These are phyloP conservation scores for Fonsecaea pugnacius DNA, from an alignment of 2,329 filamentous ascomycete genomes.

Conservation along the genomic window DNA sequence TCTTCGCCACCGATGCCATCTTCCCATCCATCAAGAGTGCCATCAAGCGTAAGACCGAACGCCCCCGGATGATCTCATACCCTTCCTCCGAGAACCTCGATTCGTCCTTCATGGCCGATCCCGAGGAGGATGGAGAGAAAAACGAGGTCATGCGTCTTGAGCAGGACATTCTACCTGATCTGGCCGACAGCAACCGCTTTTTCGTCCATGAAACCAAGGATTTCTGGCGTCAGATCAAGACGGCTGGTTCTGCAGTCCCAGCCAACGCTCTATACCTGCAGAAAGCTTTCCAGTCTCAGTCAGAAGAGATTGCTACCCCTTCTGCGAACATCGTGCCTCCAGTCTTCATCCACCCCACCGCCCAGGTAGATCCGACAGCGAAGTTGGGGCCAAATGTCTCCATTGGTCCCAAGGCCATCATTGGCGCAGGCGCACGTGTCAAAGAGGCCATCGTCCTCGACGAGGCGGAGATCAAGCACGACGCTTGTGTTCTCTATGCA, in stretches of 20 bases:
- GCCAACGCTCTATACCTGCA: slow-evolving; percentile 96
- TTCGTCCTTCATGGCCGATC: slow-evolving; percentile 66
- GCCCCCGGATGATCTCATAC: slow-evolving; percentile 90
- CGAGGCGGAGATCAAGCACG: slow-evolving; percentile 93
- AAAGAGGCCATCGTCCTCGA: slow-evolving; percentile 97
- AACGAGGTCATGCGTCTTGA: slow-evolving; percentile 91
- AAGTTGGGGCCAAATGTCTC: slow-evolving; percentile 98
- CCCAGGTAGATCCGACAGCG: slow-evolving; percentile 87
- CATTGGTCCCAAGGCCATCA: slow-evolving; percentile 81
- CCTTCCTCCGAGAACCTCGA: slow-evolving; percentile 94
- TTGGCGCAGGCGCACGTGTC: slow-evolving; percentile 86
- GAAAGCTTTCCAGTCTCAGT: slow-evolving; percentile 83
- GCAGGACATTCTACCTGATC: slow-evolving; percentile 93
- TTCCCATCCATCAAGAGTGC: slow-evolving; percentile 93
- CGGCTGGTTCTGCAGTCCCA: slow-evolving; percentile 92
- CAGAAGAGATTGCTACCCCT: slow-evolving; percentile 78
- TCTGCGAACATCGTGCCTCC: slow-evolving; percentile 87
- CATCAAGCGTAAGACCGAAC: slow-evolving; percentile 92
- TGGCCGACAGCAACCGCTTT: slow-evolving; percentile 97
- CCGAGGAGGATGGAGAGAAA: slow-evolving; percentile 74
- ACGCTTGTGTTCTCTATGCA: slow-evolving; percentile 90
- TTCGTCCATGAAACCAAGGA: slow-evolving; percentile 98
- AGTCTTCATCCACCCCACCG: slow-evolving; percentile 93
- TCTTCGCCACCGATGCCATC: slow-evolving; percentile 93
- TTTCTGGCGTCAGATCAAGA: slow-evolving; percentile 99